Conservation (phyloP, 495 filamentous ascomycete genomes). For the Platismatia glauca region DNA sequence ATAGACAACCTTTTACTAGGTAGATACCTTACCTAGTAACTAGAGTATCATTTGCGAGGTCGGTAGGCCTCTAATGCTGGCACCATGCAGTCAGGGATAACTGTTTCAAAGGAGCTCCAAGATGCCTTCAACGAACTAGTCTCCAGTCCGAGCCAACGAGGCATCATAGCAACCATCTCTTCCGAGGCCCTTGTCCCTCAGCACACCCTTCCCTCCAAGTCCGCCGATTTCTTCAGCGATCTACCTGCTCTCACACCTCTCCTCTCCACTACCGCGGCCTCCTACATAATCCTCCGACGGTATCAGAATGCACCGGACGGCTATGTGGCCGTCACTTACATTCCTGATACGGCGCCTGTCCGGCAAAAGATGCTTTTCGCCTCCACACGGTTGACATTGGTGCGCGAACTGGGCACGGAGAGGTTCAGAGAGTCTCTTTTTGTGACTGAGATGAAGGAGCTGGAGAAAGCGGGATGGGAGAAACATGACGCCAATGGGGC, state of each 20-base stretch:
- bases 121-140: conserved; percentile 69
- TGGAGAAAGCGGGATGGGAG: conserved; percentile 63
- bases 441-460: conserved; percentile 60
- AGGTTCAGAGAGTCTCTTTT: conserved; percentile 75
- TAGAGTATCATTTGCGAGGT: too few species aligned
- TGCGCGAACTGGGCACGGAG: conserved; percentile 80
- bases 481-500: conserved; percentile 50
- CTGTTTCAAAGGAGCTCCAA: conserved; percentile 67
- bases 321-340: conserved; percentile 77
- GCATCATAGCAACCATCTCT: conserved; percentile 71
- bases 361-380: conserved; percentile 96
- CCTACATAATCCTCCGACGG: conserved; percentile 78
- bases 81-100: conserved; percentile 22
- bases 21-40: too few species aligned
- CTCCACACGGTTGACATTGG: conserved; percentile 71
- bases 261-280: conserved; percentile 62
- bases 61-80: neutral
- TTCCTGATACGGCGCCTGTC: conserved; percentile 81
- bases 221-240: conserved; percentile 51
- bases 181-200: conserved; percentile 64
- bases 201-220: conserved; percentile 46
- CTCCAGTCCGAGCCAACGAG: conserved; percentile 55
- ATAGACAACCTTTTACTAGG: neutral
- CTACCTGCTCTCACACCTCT: conserved; percentile 50
- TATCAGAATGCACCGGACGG: conserved; percentile 38